Conservation (phyloP, 2,329 filamentous ascomycete genomes). For the Aspergillus spinulosporus region DNA sequence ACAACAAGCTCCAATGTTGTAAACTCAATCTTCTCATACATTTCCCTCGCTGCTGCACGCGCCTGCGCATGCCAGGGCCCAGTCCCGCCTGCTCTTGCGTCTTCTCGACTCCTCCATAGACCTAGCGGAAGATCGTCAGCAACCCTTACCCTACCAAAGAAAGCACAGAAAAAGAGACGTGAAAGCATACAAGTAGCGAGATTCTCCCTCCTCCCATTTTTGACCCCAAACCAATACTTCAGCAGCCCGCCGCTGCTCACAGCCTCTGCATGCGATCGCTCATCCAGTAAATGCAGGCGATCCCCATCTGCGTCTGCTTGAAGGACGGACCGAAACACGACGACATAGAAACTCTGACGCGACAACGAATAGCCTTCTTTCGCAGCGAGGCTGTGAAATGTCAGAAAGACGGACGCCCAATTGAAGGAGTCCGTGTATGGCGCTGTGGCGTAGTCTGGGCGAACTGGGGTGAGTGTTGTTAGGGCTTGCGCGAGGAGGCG, state of each 20-base stretch:
- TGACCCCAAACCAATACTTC: conserved; percentile 90
- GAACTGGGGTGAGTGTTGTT: conserved; percentile 61
- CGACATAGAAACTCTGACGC: conserved; percentile 72
- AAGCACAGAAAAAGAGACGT: not conserved
- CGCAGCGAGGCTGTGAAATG: conserved; percentile 55
- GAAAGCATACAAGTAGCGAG: conserved; percentile 69
- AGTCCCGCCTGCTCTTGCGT: conserved; percentile 60
- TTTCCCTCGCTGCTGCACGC: conserved; percentile 48
- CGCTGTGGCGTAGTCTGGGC: conserved; percentile 73
- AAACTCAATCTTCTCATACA: conserved; percentile 67
- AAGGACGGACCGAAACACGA: conserved; percentile 77
- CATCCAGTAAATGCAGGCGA: conserved; percentile 71
- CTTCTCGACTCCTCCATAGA: conserved; percentile 61
- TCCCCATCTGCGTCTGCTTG: conserved; percentile 66
- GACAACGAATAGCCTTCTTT: conserved; percentile 58
- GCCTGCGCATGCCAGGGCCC: conserved; percentile 60
- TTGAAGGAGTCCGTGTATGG: conserved; percentile 76
- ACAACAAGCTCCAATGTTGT: conserved; percentile 66
- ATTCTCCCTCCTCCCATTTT: conserved; percentile 70
- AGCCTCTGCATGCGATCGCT: conserved; percentile 77
- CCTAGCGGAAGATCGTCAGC: conserved; percentile 47
- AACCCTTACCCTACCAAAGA: too few species aligned
- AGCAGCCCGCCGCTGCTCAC: conserved; percentile 76
- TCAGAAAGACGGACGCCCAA: conserved; percentile 64
- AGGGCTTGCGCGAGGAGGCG: conserved; percentile 72